These are phyloP conservation scores for Stemphylium beticola DNA, from an alignment of 2,329 filamentous ascomycete genomes.

Conservation along the genomic window DNA sequence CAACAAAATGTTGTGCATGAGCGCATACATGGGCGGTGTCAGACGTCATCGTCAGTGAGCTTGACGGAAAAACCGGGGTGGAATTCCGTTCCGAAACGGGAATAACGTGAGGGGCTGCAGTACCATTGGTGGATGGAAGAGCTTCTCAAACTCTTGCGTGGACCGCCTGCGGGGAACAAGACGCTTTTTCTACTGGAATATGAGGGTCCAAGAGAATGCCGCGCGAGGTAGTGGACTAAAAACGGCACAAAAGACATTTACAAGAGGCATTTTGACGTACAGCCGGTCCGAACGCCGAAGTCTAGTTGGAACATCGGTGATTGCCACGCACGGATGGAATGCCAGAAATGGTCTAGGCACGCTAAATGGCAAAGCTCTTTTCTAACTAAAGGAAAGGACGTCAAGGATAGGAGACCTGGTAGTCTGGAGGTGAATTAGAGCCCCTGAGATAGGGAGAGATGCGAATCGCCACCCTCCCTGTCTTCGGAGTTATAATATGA, in stretches of 20 bases:
- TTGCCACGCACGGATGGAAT: neutral
- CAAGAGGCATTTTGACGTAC: neutral
- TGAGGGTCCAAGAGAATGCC: neutral
- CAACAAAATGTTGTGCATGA: constrained; percentile 19
- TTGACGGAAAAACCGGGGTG: constrained; percentile 28
- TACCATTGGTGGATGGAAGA: constrained; percentile 36
- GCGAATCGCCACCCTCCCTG: no score
- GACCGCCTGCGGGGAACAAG: constrained; percentile 22
- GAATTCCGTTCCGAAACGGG: constrained; percentile 31
- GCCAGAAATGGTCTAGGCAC: neutral
- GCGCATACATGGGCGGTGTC: constrained; percentile 10
- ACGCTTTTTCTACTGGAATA: neutral
- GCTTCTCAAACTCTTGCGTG: constrained; percentile 27
- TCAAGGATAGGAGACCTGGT: no score
- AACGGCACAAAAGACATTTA: neutral
- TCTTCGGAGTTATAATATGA: no score
- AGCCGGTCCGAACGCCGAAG: constrained; percentile 10
- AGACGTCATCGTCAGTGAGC: constrained; percentile 25
- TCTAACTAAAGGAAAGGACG: neutral
- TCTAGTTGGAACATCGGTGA: neutral
- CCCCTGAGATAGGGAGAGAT: neutral
- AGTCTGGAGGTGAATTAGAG: neutral
- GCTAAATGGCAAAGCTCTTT: neutral
- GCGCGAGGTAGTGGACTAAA: neutral
- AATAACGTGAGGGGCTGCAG: constrained; percentile 4